Evolutionary conservation across 192 early-diverging fungal genomes (phyloP).

Genomic region (Linnemannia hyalina): DNA sequence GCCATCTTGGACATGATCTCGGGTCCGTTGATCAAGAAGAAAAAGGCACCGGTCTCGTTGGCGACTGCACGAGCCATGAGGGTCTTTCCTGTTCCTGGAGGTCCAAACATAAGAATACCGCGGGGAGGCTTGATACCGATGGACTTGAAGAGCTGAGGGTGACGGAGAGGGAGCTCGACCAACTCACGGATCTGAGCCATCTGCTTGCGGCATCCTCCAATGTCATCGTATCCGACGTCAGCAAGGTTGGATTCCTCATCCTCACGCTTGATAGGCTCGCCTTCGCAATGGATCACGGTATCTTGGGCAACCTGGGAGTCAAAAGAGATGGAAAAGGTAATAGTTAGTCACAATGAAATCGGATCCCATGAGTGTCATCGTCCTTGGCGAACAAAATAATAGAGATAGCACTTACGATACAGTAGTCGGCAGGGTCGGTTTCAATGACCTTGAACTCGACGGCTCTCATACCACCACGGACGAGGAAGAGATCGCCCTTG

Average conservation of each 20-base stretch:
- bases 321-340: constrained; percentile 1
- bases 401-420: constrained; percentile 78
- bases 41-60: constrained; percentile 99
- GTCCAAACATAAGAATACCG: constrained; percentile 98
- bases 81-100: constrained; percentile 99
- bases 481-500: constrained; percentile 95
- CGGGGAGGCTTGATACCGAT: constrained; percentile 99
- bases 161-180: constrained; percentile 96
- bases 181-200: constrained; percentile 99
- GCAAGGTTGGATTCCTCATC: constrained; percentile 95
- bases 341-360: neutral
- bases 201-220: constrained; percentile 98
- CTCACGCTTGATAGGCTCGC: constrained; percentile 98
- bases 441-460: constrained; percentile 99
- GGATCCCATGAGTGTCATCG: neutral
- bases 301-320: constrained; percentile 88
- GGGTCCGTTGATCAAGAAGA: constrained; percentile 99
- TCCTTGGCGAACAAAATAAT: neutral
- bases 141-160: constrained; percentile 98
- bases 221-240: constrained; percentile 98
- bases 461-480: constrained; percentile 95
- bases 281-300: constrained; percentile 98
- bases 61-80: constrained; percentile 98
- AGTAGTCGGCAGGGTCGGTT: constrained; percentile 95
- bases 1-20: constrained; percentile 99